Evolutionary conservation across 768 basidiomycete genomes (phyloP).

Genomic region (Termitomyces sp.): DNA sequence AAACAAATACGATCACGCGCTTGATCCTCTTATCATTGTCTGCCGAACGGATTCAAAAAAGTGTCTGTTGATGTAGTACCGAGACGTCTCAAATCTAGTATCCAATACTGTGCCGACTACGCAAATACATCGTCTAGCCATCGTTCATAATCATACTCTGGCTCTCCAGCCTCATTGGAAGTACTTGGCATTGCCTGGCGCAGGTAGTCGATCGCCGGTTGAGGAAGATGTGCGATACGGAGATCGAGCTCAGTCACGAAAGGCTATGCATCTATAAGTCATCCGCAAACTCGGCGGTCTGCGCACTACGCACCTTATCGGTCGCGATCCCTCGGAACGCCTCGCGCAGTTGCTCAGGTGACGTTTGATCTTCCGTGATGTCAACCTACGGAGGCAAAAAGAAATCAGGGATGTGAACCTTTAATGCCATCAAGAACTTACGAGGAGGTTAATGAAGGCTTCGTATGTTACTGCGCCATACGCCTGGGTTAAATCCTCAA

Average conservation of each 20-base stretch:
- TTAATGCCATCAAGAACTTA: conserved; percentile 29
- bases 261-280: conserved; percentile 46
- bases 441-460: conserved; percentile 91
- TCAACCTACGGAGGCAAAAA: conserved; percentile 59
- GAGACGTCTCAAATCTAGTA: not conserved
- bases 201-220: conserved; percentile 74
- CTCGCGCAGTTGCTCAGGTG: conserved; percentile 86
- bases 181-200: conserved; percentile 73
- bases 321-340: conserved; percentile 90
- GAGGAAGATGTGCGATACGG: conserved; percentile 76
- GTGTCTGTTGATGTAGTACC: not conserved
- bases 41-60: not conserved
- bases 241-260: conserved; percentile 94
- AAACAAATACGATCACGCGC: conserved; percentile 15
- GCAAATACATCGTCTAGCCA: conserved; percentile 82
- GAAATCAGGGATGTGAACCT: not conserved
- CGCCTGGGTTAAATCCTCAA: conserved; percentile 70
- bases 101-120: conserved; percentile 23
- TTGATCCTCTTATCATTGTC: conserved; percentile 16
- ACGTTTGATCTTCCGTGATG: conserved; percentile 93
- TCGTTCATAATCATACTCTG: conserved; percentile 75
- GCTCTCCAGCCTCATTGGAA: conserved; percentile 52
- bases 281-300: not conserved
- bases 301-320: conserved; percentile 63
- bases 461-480: conserved; percentile 92